A percentile compares a stretch with the other conserved stretches of the same genome.
Conservation (phyloP, 805 yeast species). For the Saturnispora diversa region DNA sequence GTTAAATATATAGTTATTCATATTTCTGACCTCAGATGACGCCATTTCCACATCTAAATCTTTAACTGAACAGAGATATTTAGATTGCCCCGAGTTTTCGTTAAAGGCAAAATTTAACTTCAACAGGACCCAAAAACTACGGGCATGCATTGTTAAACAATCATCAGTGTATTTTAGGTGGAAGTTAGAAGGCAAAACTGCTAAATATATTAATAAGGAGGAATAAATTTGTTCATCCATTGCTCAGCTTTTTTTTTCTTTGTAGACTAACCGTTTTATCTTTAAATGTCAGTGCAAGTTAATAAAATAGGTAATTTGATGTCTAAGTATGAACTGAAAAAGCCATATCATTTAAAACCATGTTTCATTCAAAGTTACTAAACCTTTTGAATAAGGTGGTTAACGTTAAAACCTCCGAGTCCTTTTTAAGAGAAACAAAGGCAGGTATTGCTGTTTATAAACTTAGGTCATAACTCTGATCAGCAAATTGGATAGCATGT, state of each 20-base stretch:
- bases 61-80: constrained; percentile 77
- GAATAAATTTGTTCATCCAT: not conserved
- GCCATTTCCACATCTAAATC: constrained; percentile 82
- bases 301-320: constrained; percentile 66
- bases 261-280: too few relatives aligned
- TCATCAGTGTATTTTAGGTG: constrained; percentile 94
- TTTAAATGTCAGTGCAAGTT: constrained; percentile 21
- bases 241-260: not conserved
- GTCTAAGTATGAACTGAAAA: constrained; percentile 66
- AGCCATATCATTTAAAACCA: constrained; percentile 57
- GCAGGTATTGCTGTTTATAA: constrained; percentile 97
- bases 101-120: constrained; percentile 74
- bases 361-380: constrained; percentile 58
- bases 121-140: constrained; percentile 81
- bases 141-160: constrained; percentile 75
- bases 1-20: too few relatives aligned
- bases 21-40: constrained; percentile 80
- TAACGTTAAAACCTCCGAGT: constrained; percentile 81
- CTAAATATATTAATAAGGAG: constrained; percentile 1
- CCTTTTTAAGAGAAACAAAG: constrained; percentile 81
- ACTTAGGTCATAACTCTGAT: constrained; percentile 59
- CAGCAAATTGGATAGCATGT: constrained; percentile 64
- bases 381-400: constrained; percentile 51
- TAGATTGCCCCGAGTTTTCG: constrained; percentile 80
- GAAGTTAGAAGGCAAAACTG: constrained; percentile 24